These are phyloP conservation scores for Cercophora sp. DNA, from an alignment of 495 filamentous ascomycete species.

Conservation along the genomic window DNA sequence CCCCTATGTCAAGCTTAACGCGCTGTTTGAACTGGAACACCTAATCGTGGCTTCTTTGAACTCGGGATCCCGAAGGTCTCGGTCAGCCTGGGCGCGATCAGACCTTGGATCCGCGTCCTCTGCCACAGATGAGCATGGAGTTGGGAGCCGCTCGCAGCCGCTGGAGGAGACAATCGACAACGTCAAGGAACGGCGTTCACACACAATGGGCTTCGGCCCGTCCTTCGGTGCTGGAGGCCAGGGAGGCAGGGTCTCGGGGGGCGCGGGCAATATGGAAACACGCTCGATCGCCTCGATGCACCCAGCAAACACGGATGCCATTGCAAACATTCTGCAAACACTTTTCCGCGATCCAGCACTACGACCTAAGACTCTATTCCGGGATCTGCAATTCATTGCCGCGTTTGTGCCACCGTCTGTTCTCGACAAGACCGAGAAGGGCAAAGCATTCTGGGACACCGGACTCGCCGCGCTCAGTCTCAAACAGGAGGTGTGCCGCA, in stretches of 20 bases:
- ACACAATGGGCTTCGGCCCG: constrained; percentile 43
- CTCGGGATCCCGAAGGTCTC: constrained; percentile 34
- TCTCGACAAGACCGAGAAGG: constrained; percentile 79
- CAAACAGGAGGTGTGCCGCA: constrained; percentile 83
- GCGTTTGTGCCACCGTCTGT: constrained; percentile 79
- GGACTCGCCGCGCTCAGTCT: constrained; percentile 81
- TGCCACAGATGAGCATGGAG: constrained; percentile 27
- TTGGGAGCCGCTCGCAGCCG: constrained; percentile 32
- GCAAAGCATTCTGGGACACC: constrained; percentile 93
- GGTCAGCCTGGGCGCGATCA: constrained; percentile 34
- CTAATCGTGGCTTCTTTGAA: constrained; percentile 74
- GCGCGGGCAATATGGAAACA: constrained; percentile 33
- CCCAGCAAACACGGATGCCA: constrained; percentile 62
- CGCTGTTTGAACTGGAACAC: constrained; percentile 76
- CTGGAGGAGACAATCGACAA: constrained; percentile 66
- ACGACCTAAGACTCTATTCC: constrained; percentile 86
- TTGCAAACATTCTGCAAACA: constrained; percentile 72
- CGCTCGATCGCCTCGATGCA: constrained; percentile 40
- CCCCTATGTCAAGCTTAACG: constrained; percentile 79
- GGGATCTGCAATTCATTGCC: constrained; percentile 92
- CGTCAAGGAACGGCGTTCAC: constrained; percentile 63
- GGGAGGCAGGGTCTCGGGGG: constrained; percentile 21
- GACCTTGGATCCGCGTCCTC: constrained; percentile 32
- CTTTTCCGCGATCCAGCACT: constrained; percentile 74
- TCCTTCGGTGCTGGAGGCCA: constrained; percentile 20